Base-by-base conservation (phyloP, 495 filamentous ascomycete genomes). In the Penicillium salamii region DNA sequence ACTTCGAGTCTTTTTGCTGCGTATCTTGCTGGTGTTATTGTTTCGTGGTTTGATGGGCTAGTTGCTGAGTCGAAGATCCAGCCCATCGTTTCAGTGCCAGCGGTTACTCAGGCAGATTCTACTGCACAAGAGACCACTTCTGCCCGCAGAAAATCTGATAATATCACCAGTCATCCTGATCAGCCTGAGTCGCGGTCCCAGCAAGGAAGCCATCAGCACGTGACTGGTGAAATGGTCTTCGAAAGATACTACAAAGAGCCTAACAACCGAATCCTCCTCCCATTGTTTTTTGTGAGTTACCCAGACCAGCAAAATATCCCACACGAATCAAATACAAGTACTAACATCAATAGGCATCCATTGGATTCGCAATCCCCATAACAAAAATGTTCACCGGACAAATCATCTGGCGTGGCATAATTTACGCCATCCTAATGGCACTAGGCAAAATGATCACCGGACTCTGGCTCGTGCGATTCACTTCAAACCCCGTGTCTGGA, bases 321-420 rank as follows among this genome's bases (percentile, higher is more conserved):
- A n/a, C 6, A 2, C 3, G 21, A n/a, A 31, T 8, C 3, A 19
- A 17, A 5, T n/a, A 15, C 21, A 12, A 29, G 28, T 41, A 17
- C 29, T 50, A 23, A 45, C 14, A 28, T 36, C 33, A 24, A 3
- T 28, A 80, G 78, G 83, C 87, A 15, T 89, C 85, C 0, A 86
- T 91, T 32, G 87, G 89, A 1, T 91, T 92, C 55, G 82, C 87
- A 0, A 86, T 95, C 15, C 87, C 89, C 0, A 84, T 92, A 29
- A 77, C 79, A 1, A 62, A 82, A 11, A 82, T 93, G 72, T 92
- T 90, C 59, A 55, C 58, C 2, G 78, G 78, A 5, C 58, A 60
- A 40, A 72, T 88, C 1, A 57, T 90, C 17, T 93, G 85, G 89
- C 78, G 81, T 7, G 89, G 88, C 1, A 51, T 90, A 1, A 73